Percentiles rank a stretch among this genome's conserved stretches.
phyloP scores from a whole-genome alignment of 441 rosid genomes.

The Flueggea neowawraea region DNA sequence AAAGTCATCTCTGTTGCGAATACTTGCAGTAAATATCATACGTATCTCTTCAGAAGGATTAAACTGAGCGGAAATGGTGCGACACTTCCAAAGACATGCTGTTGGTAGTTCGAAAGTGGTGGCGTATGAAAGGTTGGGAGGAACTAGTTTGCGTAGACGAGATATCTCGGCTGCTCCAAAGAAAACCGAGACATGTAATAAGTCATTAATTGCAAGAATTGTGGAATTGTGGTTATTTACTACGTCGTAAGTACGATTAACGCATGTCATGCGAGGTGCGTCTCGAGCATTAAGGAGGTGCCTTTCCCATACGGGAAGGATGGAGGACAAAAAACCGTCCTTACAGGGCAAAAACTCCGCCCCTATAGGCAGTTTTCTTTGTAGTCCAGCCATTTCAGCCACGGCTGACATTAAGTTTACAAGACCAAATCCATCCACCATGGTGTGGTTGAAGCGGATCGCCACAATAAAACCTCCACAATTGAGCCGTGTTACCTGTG shows the following conservation, averaged over 20 bases:
- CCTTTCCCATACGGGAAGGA: slow-evolving; percentile 42
- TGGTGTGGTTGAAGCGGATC: slow-evolving; percentile 38
- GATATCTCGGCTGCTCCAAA: slow-evolving; percentile 26
- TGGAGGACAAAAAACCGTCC: slow-evolving; percentile 17
- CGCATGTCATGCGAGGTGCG: slow-evolving; percentile 23
- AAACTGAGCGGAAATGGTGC: slow-evolving; percentile 32
- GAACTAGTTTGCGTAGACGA: slow-evolving; percentile 20
- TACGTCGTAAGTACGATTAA: slow-evolving; percentile 31
- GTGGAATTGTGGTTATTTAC: slow-evolving; percentile 12
- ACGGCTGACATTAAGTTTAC: slow-evolving; percentile 29
- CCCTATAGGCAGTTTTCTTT: no score
- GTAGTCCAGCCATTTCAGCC: slow-evolving; percentile 25
- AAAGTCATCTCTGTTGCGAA: slow-evolving; percentile 32
- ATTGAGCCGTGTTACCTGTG: slow-evolving; percentile 39
- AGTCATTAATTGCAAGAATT: slow-evolving; percentile 5
- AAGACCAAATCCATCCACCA: slow-evolving; percentile 38
- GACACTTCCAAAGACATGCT: slow-evolving; percentile 52
- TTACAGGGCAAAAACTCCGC: no score
- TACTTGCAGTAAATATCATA: slow-evolving; percentile 19
- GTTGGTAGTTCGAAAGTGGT: slow-evolving; percentile 34
- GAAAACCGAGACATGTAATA: slow-evolving; percentile 35
- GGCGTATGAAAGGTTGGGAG: slow-evolving; percentile 14
- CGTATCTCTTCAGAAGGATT: slow-evolving; percentile 35
- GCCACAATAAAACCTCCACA: slow-evolving; percentile 48
- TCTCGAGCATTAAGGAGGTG: slow-evolving; percentile 28